phyloP scores from a whole-genome alignment of 192 early-diverging fungal genomes.

The Coemansia sp. region DNA sequence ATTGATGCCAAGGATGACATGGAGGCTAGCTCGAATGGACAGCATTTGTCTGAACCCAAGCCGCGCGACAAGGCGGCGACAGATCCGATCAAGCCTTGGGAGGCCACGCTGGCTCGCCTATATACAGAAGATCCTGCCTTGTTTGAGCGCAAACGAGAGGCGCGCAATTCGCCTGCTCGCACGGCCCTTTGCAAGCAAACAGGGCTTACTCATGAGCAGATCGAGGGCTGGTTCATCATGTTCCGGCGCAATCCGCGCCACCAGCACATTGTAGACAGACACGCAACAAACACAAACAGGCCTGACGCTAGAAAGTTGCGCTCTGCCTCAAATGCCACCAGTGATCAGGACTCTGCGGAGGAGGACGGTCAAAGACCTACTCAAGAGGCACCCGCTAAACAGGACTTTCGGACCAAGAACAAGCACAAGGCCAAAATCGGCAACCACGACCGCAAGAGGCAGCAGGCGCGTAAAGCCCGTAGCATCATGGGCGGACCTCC shows the following conservation, averaged over 20 bases:
- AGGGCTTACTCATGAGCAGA: constrained; percentile 84
- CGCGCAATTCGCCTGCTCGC: constrained; percentile 66
- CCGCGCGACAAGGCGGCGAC: neutral
- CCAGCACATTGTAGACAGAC: constrained; percentile 62
- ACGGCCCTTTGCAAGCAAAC: constrained; percentile 65
- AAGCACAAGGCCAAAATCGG: constrained; percentile 68
- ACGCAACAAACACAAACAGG: constrained; percentile 13
- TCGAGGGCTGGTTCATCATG: constrained; percentile 94
- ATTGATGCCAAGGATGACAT: constrained; percentile 52
- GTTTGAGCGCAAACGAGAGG: constrained; percentile 64
- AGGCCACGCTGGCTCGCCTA: constrained; percentile 64
- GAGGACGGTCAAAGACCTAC: neutral
- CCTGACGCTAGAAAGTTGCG: neutral
- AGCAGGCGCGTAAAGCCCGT: constrained; percentile 71
- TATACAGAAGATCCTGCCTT: constrained; percentile 62
- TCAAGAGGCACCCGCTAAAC: constrained; percentile 15
- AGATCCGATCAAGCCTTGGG: constrained; percentile 66
- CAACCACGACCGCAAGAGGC: constrained; percentile 77
- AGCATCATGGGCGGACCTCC: constrained; percentile 17
- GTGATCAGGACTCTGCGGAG: neutral
- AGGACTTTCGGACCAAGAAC: constrained; percentile 56
- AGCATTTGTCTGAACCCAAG: constrained; percentile 7
- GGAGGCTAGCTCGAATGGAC: neutral
- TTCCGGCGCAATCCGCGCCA: constrained; percentile 76
- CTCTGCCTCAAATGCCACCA: neutral